Conservation (phyloP, 2,329 filamentous ascomycete genomes). For the Colletotrichum coccodes region DNA sequence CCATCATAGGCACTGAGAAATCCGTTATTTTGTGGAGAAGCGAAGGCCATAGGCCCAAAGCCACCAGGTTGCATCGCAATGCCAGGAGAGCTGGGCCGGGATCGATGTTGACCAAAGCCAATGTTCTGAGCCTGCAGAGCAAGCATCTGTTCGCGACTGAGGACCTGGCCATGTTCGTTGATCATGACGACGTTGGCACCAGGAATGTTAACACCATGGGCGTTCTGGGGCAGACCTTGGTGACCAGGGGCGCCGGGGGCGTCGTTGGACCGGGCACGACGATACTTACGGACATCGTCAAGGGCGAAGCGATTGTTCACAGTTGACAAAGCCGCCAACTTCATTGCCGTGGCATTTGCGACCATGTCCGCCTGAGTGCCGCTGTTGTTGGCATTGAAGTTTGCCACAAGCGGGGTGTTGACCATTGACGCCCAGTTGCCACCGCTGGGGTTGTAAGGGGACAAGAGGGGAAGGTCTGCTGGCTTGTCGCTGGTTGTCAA, state of each 20-base stretch:
- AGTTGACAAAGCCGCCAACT: constrained; percentile 93
- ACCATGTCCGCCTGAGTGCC: constrained; percentile 93
- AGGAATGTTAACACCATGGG: constrained; percentile 69
- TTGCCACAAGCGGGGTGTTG: constrained; percentile 94
- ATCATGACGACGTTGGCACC: constrained; percentile 90
- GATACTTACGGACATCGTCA: constrained; percentile 96
- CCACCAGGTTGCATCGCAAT: constrained; percentile 76
- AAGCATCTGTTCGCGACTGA: constrained; percentile 86
- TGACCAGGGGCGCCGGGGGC: constrained; percentile 61
- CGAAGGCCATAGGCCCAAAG: constrained; percentile 75
- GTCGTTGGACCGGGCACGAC: constrained; percentile 89
- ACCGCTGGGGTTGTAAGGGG: constrained; percentile 81
- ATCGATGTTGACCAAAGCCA: constrained; percentile 75
- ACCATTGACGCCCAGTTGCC: constrained; percentile 99
- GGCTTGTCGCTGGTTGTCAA: constrained; percentile 77
- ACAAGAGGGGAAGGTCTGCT: constrained; percentile 84
- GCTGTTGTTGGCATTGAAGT: constrained; percentile 71
- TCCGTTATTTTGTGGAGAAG: constrained; percentile 92
- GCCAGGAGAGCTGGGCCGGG: constrained; percentile 89
- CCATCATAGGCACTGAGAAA: constrained; percentile 91
- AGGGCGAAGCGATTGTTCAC: constrained; percentile 98
- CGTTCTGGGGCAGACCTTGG: constrained; percentile 38
- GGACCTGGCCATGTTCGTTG: constrained; percentile 89
- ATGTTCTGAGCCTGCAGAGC: constrained; percentile 76
- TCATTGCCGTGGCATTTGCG: constrained; percentile 98